Base-by-base conservation (phyloP, 2,329 filamentous ascomycete species). In the Hypoxylon sp. region DNA sequence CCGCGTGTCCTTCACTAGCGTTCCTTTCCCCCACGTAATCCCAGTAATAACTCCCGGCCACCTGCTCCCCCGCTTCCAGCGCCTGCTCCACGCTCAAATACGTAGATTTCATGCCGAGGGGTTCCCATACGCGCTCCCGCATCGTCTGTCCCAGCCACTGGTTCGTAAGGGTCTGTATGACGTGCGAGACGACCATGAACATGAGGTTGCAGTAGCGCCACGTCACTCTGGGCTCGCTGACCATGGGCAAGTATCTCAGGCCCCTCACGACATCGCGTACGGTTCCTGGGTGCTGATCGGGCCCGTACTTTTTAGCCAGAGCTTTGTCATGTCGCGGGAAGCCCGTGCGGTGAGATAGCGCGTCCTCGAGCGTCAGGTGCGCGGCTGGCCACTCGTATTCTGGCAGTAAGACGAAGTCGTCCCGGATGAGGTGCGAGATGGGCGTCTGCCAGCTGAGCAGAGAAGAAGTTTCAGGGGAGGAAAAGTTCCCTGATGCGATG, bases 121-220 rank as follows among this genome's bases (percentile, higher is more conserved):
- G 83, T 31, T 48, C 53, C 80, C 84, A 85, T 56, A 86, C 75
- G 56, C 74, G 72, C 33, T 80, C 75, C 13, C 76, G 74, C 46
- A 87, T 74, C 42, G 82, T 77, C 14, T 78, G 72, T 4, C 80
- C 81, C 14, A 87, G 78, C 68, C 74, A 76, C 6, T 56, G 56
- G 3, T 78, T 77, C 33, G 82, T 83, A 1, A 84, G 73, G 1
- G 76, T 81, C 74, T 87, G 80, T 6, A 86, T 72, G 2, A 80
- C 77, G 71, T 86, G 81, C n/a, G 81, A 77, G 0, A 83, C 81
- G 0, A 81, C 81, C 37, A 82, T 80, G 73, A 80, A 88, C 82
- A 87, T 84, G 22, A 85, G 75, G 72, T 88, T 88, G 78, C 80
- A 83, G 75, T 88, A 88, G 64, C 83, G 78, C 61, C 79, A 86